Evolutionary conservation across 164 flowering plant species (phyloP).

Genomic region (grape (Vitis vinifera)): DNA sequence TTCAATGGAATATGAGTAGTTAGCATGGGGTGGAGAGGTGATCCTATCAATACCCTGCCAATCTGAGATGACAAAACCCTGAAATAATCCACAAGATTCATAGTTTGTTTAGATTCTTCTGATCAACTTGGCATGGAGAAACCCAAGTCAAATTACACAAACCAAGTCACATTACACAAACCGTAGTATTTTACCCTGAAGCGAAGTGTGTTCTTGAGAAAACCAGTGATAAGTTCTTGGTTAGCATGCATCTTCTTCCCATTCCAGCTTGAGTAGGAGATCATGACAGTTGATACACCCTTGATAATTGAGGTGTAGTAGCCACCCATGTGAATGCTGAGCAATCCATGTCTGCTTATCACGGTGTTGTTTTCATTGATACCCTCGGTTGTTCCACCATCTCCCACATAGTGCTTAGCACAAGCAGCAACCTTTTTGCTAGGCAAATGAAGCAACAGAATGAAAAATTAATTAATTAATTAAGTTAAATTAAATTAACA

Average conservation of each 20-base stretch:
- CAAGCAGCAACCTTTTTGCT: conserved; percentile 31
- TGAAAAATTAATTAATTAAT: background rate
- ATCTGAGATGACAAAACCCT: conserved; percentile 40
- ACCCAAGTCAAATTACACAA: background rate
- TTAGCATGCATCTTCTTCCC: conserved; percentile 31
- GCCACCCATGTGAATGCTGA: conserved; percentile 31
- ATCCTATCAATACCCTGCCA: conserved; percentile 32
- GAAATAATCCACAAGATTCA: background rate
- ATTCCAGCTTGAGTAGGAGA: conserved; percentile 33
- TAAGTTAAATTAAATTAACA: background rate
- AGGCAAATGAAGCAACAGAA: background rate
- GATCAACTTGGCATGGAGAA: background rate
- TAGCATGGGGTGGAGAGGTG: conserved; percentile 30
- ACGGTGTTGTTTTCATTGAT: conserved; percentile 31
- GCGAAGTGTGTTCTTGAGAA: conserved; percentile 26
- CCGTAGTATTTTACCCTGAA: conserved; percentile 14
- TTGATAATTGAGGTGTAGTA: conserved; percentile 24
- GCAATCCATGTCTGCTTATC: conserved; percentile 19
- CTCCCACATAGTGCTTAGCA: conserved; percentile 36
- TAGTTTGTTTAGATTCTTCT: background rate
- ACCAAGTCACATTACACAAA: background rate
- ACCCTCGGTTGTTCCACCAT: conserved; percentile 30
- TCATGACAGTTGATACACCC: conserved; percentile 31
- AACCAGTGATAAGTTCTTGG: conserved; percentile 21
- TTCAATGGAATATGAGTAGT: conserved; percentile 23